A percentile compares a stretch with the other conserved stretches of the same genome.
These are phyloP conservation scores for Ampelocalamus luodianensis DNA, from an alignment of 176 grass and related monocot genomes.

Conservation along the genomic window DNA sequence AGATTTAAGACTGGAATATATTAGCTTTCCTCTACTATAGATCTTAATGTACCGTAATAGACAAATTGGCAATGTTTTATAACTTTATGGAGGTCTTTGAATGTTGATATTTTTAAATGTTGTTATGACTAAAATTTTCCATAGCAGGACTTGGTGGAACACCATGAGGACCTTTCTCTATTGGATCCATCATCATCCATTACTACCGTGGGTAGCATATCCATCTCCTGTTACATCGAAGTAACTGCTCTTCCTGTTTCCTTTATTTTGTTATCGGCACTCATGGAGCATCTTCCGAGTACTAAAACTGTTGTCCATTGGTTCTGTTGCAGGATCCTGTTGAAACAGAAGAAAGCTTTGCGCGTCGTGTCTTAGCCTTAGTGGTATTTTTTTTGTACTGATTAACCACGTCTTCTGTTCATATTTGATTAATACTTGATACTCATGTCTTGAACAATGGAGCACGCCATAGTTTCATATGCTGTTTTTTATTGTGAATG, in stretches of 20 bases:
- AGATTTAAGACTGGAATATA: neutral
- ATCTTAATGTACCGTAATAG: neutral
- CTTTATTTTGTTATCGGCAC: conserved; percentile 21
- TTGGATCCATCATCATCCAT: conserved; percentile 76
- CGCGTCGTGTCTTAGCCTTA: conserved; percentile 74
- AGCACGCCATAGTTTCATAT: neutral
- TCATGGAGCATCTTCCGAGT: conserved; percentile 1
- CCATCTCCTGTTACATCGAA: conserved; percentile 59
- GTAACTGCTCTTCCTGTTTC: conserved; percentile 48
- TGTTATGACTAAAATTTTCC: neutral
- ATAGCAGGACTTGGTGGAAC: conserved; percentile 75
- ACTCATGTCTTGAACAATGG: conserved; percentile 18
- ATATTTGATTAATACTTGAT: conserved; percentile 5
- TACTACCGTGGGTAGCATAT: conserved; percentile 72
- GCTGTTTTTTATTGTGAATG: conserved; percentile 6
- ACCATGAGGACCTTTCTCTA: conserved; percentile 67
- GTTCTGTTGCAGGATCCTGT: conserved; percentile 72
- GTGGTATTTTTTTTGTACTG: conserved; percentile 56
- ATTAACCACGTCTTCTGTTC: neutral
- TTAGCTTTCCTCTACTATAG: neutral
- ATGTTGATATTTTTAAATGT: conserved; percentile 21
- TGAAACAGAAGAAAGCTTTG: conserved; percentile 93
- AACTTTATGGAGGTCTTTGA: conserved; percentile 12
- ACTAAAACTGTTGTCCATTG: conserved; percentile 30
- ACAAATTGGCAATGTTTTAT: neutral